A percentile compares a stretch with the other conserved stretches of the same genome.
These are phyloP conservation scores for Pythium chondricola DNA, from an alignment of 352 stramenopile species.

Conservation along the genomic window DNA sequence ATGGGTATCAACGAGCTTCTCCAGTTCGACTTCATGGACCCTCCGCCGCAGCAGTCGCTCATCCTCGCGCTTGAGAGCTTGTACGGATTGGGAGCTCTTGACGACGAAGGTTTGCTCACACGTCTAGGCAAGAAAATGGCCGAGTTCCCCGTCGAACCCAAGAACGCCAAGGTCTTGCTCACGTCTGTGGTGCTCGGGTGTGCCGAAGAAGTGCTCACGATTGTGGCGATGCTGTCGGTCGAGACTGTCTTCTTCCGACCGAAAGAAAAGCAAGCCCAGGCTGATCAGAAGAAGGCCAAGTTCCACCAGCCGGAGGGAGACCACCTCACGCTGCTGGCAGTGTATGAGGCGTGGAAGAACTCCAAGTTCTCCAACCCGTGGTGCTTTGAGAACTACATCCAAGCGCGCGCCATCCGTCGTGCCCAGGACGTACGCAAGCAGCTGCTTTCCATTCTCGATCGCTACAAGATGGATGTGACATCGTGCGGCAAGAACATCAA, in stretches of 20 bases:
- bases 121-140: slow-evolving; percentile 98
- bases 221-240: slow-evolving; percentile 98
- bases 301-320: slow-evolving; percentile 99
- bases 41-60: slow-evolving; percentile 95
- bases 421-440: slow-evolving; percentile 99
- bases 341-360: slow-evolving; percentile 98
- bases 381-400: slow-evolving; percentile 99
- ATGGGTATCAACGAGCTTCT: slow-evolving; percentile 99
- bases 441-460: slow-evolving; percentile 97
- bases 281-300: slow-evolving; percentile 99
- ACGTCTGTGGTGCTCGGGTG: slow-evolving; percentile 97
- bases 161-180: slow-evolving; percentile 98
- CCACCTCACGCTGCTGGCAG: slow-evolving; percentile 96
- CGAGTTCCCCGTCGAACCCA: slow-evolving; percentile 98
- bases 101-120: slow-evolving; percentile 93
- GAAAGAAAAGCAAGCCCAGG: slow-evolving; percentile 98
- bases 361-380: slow-evolving; percentile 98
- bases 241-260: slow-evolving; percentile 98
- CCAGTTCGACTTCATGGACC: slow-evolving; percentile 99
- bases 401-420: slow-evolving; percentile 94
- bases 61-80: slow-evolving; percentile 97
- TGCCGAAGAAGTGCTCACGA: slow-evolving; percentile 98
- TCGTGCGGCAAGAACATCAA: slow-evolving; percentile 96
- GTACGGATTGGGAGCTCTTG: slow-evolving; percentile 95
- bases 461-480: slow-evolving; percentile 98